These are phyloP conservation scores for Flaveria robusta DNA, from an alignment of 129 eudicot genomes.

Conservation along the genomic window DNA sequence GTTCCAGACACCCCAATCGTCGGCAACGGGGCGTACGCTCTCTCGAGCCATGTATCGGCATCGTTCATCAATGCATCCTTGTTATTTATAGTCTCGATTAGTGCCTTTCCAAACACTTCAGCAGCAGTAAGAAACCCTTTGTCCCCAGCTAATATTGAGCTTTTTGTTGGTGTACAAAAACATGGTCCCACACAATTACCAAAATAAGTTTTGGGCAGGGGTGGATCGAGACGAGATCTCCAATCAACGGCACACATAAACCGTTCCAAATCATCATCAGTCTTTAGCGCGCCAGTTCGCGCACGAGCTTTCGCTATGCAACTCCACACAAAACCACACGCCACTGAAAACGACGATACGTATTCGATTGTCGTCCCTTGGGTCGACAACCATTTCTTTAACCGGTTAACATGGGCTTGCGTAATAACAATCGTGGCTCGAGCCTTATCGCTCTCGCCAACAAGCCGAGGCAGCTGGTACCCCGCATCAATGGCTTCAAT, in stretches of 20 bases:
- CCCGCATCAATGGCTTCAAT: not conserved
- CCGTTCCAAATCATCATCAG: slow-evolving; percentile 26
- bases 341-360: slow-evolving; percentile 41
- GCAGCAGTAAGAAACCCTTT: slow-evolving; percentile 26
- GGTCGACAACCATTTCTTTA: slow-evolving; percentile 28
- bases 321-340: slow-evolving; percentile 42
- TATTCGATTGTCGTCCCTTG: slow-evolving; percentile 24
- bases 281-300: not conserved
- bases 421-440: slow-evolving; percentile 47
- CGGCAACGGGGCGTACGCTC: not conserved
- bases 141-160: not conserved
- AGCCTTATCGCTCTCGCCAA: slow-evolving; percentile 25
- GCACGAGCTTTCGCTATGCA: slow-evolving; percentile 36
- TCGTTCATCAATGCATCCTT: slow-evolving; percentile 5
- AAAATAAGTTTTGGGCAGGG: slow-evolving; percentile 36
- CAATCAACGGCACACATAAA: slow-evolving; percentile 27
- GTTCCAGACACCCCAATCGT: slow-evolving; percentile 21
- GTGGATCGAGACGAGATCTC: slow-evolving; percentile 28
- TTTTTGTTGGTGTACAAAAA: not conserved
- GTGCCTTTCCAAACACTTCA: slow-evolving; percentile 13
- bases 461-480: slow-evolving; percentile 26
- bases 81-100: slow-evolving; percentile 9
- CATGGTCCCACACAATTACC: slow-evolving; percentile 31
- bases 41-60: not conserved
- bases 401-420: slow-evolving; percentile 20